Conservation (phyloP, 805 yeast genomes). For the Cyberlindnera euphorbiae region DNA sequence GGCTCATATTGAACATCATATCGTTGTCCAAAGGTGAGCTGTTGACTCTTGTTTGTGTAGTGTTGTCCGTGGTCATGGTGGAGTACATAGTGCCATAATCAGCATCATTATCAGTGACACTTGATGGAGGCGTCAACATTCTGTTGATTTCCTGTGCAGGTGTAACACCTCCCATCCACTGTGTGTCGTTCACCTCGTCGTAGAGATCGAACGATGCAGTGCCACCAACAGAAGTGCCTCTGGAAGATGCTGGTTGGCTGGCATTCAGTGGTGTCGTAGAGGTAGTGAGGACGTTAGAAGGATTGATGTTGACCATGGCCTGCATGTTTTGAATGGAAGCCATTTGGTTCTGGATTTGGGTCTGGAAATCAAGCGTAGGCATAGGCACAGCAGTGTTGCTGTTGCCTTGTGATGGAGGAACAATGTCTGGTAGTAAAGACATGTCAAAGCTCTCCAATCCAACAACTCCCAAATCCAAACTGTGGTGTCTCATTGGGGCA, state of each 20-base stretch:
- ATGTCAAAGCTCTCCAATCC: constrained; percentile 14
- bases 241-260: neutral
- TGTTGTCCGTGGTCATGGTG: constrained; percentile 6
- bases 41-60: constrained; percentile 18
- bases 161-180: constrained; percentile 19
- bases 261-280: too few species aligned
- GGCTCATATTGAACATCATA: too few species aligned
- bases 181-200: constrained; percentile 9
- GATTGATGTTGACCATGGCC: neutral
- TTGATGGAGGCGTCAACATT: constrained; percentile 21
- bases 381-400: neutral
- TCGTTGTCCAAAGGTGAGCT: too few species aligned
- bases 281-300: too few species aligned
- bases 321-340: neutral
- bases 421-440: constrained; percentile 14
- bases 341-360: neutral
- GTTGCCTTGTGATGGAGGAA: constrained; percentile 5
- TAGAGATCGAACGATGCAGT: constrained; percentile 5
- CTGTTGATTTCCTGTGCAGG: constrained; percentile 12
- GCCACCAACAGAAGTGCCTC: constrained; percentile 1
- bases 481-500: constrained; percentile 24
- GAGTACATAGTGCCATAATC: constrained; percentile 6
- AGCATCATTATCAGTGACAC: constrained; percentile 15
- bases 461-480: constrained; percentile 19
- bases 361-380: too few species aligned